Base-by-base conservation (phyloP, 1,284 basidiomycete genomes). In the Ceratobasidium theobromae region DNA sequence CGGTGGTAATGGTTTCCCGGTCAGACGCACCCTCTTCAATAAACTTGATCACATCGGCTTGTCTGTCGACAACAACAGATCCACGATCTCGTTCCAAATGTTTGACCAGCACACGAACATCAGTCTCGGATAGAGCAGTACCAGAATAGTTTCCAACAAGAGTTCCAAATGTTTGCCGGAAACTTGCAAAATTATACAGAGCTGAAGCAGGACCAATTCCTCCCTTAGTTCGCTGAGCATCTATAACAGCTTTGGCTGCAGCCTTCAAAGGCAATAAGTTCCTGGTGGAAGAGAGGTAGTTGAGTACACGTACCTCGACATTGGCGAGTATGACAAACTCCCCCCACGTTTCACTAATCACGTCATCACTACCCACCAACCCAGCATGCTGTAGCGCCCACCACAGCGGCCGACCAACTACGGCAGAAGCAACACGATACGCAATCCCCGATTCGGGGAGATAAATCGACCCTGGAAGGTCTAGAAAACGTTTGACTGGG, bases 361-460 rank as follows among this genome's bases (percentile, higher is more conserved):
- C 77, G 38, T 76, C 76, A 30, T 84, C 84, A 3, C n/a, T n/a
- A n/a, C 81, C 82, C 11, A 89, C 85, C 0, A 94, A 79, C 32
- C 86, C 89, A 35, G 91, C 77, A 70, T 91, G 90, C 57, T 88
- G 84, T 35, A 95, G 80, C 1, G 87, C 87, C 91, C 91, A 95
- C 87, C 89, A 93, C 0, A 95, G 77, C 0, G 93, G 91, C 72
- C 85, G 86, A 16, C 86, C 90, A 3, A 94, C 79, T 11, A 93
- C 78, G 60, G 84, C 86, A 2, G 87, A 82, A 0, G 84, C 87
- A 52, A 93, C 80, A 12, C 87, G 84, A 48, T 79, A 82, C 1
- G 88, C 86, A 8, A 91, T 75, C 77, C 83, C 89, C 2, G 60
- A 64, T 38, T 86, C 83, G 0, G 86, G 77, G 65, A 88, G 82